Base-by-base conservation (phyloP, 106 monocot species). In the Dactylorhiza incarnata region DNA sequence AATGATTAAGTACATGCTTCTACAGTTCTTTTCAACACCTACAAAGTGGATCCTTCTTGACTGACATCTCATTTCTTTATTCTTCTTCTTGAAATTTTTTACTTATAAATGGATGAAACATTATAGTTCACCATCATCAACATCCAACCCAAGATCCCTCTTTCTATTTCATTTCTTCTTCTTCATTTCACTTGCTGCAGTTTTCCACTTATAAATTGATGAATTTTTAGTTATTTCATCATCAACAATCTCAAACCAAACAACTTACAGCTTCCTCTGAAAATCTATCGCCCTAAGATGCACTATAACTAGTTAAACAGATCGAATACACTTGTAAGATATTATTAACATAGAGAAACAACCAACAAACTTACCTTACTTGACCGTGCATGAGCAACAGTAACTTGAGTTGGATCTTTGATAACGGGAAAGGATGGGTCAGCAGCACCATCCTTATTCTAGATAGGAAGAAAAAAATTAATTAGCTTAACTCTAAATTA, bases 371-470 rank as follows among this genome's bases (percentile, higher is more conserved):
- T 68, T 81, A 90, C 89, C 86, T 81, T 90, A 73, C 75, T 87
- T 6, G 90, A 90, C 51, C 84, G 74, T 65, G 90, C 87, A 90
- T 87, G 90, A 74, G 87, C 54, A 76, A 90, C 85, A 70, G 69
- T 67, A 71, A 85, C 87, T 23, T 90, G 90, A 29, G 81, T 72
- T 68, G 68, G 82, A 85, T 90, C 90, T 78, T 90, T 90, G 49
- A 90, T 58, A 29, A 74, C 81, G 23, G 90, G 85, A 81, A 90
- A 90, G n/a, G 90, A 77, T 74, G 74, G 85, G 59, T 90, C 90
- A 71, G 82, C 82, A 71, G 77, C 77, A 7, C 87, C 87, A 81
- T 90, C 89, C 72, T 90, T 90, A 61, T 72, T 78, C 89, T 90
- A 76, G n/a, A 76, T 6, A 77, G 43, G 49, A 37, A 71, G 51